phyloP scores from a whole-genome alignment of 2,329 filamentous ascomycete species.

The Calonectria pseudoreteaudii region DNA sequence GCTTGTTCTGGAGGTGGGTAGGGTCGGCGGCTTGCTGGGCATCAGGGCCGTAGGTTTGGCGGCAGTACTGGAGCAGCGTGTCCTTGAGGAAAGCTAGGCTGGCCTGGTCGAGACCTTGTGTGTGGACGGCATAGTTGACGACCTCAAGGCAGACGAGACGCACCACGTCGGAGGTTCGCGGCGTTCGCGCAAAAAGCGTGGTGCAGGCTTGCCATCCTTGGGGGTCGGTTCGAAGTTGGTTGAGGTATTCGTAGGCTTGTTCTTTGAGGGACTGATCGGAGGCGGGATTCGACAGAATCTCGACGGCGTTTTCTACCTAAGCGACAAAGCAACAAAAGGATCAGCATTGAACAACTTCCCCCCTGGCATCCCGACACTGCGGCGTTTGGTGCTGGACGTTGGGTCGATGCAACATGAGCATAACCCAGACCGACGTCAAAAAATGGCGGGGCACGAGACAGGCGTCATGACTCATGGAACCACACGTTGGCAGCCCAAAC shows the following conservation, averaged over 20 bases:
- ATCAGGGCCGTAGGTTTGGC: constrained; percentile 76
- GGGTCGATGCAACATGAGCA: constrained; percentile 37
- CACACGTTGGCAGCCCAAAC: constrained; percentile 18
- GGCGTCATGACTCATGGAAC: constrained; percentile 38
- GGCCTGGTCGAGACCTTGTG: constrained; percentile 78
- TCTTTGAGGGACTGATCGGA: constrained; percentile 80
- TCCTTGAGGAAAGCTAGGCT: constrained; percentile 83
- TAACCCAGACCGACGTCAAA: constrained; percentile 34
- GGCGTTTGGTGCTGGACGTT: constrained; percentile 29
- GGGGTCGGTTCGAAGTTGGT: constrained; percentile 83
- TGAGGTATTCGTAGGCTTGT: constrained; percentile 85
- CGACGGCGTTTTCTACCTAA: constrained; percentile 93
- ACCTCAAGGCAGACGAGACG: constrained; percentile 92
- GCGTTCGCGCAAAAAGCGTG: constrained; percentile 83
- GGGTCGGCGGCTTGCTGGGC: constrained; percentile 74
- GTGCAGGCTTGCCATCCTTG: constrained; percentile 93
- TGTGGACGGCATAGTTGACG: constrained; percentile 90
- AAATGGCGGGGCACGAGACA: constrained; percentile 46
- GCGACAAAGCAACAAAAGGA: constrained; percentile 25
- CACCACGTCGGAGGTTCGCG: constrained; percentile 83
- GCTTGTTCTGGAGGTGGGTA: constrained; percentile 89
- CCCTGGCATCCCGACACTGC: background rate
- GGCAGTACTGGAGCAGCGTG: constrained; percentile 83
- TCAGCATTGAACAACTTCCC: constrained; percentile 1
- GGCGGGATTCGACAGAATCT: constrained; percentile 88